Percentiles rank a stretch among this genome's conserved stretches.
phyloP scores from a whole-genome alignment of 345 rosid genomes.

The Brassica incana region DNA sequence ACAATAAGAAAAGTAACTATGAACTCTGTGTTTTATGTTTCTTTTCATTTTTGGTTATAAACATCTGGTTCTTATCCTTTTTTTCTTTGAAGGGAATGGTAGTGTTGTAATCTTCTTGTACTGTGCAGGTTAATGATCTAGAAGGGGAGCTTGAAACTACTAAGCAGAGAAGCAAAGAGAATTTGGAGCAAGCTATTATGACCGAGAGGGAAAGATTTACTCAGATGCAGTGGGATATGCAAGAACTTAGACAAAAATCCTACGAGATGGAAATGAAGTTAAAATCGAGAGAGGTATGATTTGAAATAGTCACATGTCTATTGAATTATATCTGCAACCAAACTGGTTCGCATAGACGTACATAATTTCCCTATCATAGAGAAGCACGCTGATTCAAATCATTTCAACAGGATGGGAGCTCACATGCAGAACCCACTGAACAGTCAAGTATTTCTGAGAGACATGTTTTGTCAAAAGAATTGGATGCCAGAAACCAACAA shows the following conservation, averaged over 20 bases:
- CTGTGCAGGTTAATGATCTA: slow-evolving; percentile 80
- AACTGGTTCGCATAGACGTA: slow-evolving; percentile 5
- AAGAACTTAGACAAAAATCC: slow-evolving; percentile 82
- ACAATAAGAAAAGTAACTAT: slow-evolving; percentile 20
- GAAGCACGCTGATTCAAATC: slow-evolving; percentile 27
- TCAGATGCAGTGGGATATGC: slow-evolving; percentile 99
- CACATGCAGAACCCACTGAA: slow-evolving; percentile 42
- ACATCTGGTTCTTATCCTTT: neutral
- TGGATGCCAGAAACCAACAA: slow-evolving; percentile 69
- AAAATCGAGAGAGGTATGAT: slow-evolving; percentile 66
- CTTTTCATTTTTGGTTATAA: neutral
- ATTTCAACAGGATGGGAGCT: slow-evolving; percentile 57
- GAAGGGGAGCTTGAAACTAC: slow-evolving; percentile 92
- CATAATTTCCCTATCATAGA: neutral
- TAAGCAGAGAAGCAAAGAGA: slow-evolving; percentile 88
- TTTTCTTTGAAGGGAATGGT: neutral
- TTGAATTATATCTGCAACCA: neutral
- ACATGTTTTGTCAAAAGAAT: slow-evolving; percentile 50
- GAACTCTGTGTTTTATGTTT: neutral
- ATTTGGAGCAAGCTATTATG: slow-evolving; percentile 81
- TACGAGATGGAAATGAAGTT: slow-evolving; percentile 87
- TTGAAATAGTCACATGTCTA: neutral
- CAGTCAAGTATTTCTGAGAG: slow-evolving; percentile 44
- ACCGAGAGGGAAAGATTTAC: slow-evolving; percentile 85
- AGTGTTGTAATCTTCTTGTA: slow-evolving; percentile 21